Base-by-base conservation (phyloP, 1,284 basidiomycete genomes). In the Trichosporon faecale region DNA sequence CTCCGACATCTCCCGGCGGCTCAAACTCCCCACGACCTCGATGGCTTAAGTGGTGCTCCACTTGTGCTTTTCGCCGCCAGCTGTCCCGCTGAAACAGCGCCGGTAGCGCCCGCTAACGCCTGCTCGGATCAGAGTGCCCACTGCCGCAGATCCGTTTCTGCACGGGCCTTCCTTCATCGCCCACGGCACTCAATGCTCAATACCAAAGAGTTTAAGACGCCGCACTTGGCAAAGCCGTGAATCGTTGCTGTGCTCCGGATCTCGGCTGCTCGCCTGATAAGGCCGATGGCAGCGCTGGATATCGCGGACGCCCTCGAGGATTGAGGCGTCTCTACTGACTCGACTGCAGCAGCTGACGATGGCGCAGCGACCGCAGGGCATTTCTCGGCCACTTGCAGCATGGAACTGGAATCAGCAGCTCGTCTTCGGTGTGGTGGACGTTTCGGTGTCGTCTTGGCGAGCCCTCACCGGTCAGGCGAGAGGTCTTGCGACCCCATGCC, bases 1-100 rank as follows among this genome's bases (percentile, higher is more conserved):
- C 49, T 52, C 49, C 49, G 49, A 52, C 49, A 52, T 52, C 49
- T 52, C 49, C 49, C 49, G 49, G 49, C 49, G 23, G 21, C 49
- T 12, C 49, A 25, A 25, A 23, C 23, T 52, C 21, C 49, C 49
- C 49, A 52, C 16, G 49, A 52, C 9, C 9, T 23, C 49, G 9
- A 5, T 18, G 21, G 16, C 44, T 5, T 18, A 46, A 40, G 40
- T 44, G 40, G 40, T n/a, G 40, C 40, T 44, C 40, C 40, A 44
- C 40, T n/a, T 18, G 12, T n/a, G 40, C 40, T 44, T 44, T 18
- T 44, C 8, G 16, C 40, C 40, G 40, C 40, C 5, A 9, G 18
- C 40, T 44, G 18, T n/a, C 16, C 16, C 2, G 16, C 16, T 18
- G 12, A 44, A n/a, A 12, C 40, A 14, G 16, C 16, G 40, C 35